Evolutionary conservation across 2,329 filamentous ascomycete genomes (phyloP), one percentile per base, ranked within the genome.

Genomic region (Talaromyces marneffei): DNA sequence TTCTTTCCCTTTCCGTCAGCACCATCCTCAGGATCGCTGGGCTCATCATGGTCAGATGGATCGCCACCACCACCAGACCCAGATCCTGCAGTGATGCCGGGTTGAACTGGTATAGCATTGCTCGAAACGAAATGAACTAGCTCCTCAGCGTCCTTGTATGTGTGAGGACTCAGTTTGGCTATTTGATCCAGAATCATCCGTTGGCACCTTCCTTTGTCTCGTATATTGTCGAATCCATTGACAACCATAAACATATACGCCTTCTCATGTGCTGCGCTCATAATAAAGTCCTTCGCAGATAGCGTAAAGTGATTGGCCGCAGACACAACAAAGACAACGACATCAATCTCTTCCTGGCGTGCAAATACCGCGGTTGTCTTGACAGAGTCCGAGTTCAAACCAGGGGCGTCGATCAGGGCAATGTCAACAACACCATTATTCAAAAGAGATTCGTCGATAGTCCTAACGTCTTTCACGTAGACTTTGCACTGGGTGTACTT

Each of bases 241-340:
- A 99, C 94, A 14, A 99, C 94, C 75, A 99, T 96, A 75, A 99
- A 99, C 65, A 99, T 92, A 72, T 99, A 99, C 0, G 94, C 93
- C 77, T 99, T 99, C 72, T 99, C 94, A 42, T 93, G 87, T 0
- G 94, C 94, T 1, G 94, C 94, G 56, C 93, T 93, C 81, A 90
- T 90, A 64, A 99, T 96, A 71, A 99, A 99, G 69, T 99, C 94
- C 76, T 90, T 95, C n/a, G 94, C 92, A 0, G 94, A 96, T 59
- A 96, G 86, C 0, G 94, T 99, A 72, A 99, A 97, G 76, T 99
- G 94, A 67, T 99, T 99, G 27, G 93, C 92, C 2, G 94, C 94
- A 10, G 92, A 97, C 4, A 99, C 94, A 35, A 99, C 94, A 69
- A 99, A 99, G 0, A 99, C 92, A 0, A 99, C 94, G 0, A 99